phyloP scores from a whole-genome alignment of 169 alveolate genomes.

The Plasmodium knowlesi region DNA sequence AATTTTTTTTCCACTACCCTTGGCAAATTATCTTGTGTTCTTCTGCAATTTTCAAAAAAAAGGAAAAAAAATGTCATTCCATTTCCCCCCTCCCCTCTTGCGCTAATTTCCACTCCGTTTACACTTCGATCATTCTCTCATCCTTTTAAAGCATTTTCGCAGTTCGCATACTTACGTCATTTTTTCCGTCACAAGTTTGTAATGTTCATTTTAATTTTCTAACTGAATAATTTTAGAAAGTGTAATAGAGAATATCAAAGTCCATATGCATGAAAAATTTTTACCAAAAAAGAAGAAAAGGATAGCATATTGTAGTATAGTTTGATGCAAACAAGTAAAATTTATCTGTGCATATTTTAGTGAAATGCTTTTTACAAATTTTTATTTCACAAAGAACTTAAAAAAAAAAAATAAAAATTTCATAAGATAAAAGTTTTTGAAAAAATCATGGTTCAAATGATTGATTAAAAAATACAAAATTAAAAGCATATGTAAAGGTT shows the following conservation, averaged over 20 bases:
- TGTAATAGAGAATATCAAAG: conserved; percentile 1
- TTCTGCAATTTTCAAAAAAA: not conserved
- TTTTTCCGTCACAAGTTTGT: not conserved
- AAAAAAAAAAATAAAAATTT: not conserved
- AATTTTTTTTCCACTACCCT: not conserved
- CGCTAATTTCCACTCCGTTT: not conserved
- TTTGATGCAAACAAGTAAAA: not conserved
- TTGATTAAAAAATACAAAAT: not conserved
- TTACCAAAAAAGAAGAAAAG: not conserved
- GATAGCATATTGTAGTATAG: not conserved
- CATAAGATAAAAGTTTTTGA: not conserved
- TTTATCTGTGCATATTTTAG: not conserved
- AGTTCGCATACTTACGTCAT: not conserved
- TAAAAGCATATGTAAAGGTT: not conserved
- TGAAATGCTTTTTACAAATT: not conserved
- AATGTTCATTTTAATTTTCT: not conserved
- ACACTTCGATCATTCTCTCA: not conserved
- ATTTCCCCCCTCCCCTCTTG: not conserved
- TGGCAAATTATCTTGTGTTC: not conserved
- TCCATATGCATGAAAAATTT: conserved; percentile 2
- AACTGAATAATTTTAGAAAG: conserved; percentile 19
- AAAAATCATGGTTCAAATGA: conserved; percentile 1
- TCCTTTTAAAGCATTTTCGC: not conserved
- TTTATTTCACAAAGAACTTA: not conserved
- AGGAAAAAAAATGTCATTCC: not conserved